Conservation (phyloP, 129 eudicot species). For the Flaveria sonorensis region DNA sequence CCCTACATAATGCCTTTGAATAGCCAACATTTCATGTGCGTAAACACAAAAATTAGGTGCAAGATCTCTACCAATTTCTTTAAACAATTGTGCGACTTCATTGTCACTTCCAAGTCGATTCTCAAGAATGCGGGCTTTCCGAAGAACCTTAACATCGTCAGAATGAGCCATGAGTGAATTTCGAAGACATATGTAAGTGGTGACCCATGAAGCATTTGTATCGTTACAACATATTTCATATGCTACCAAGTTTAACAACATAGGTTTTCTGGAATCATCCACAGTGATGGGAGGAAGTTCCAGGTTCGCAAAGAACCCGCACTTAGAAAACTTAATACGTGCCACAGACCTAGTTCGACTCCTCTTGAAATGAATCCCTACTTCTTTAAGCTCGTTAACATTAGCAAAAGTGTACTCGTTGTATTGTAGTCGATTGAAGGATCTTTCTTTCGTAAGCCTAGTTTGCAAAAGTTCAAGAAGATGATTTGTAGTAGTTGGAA, state of each 20-base stretch:
- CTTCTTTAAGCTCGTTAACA: conserved; percentile 31
- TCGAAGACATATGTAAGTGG: conserved; percentile 36
- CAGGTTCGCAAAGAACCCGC: conserved; percentile 11
- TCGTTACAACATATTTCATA: conserved; percentile 37
- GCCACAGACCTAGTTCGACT: conserved; percentile 14
- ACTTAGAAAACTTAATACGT: conserved; percentile 14
- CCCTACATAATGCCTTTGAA: too few species aligned
- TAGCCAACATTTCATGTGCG: too few species aligned
- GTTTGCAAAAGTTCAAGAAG: conserved; percentile 32
- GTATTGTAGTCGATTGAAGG: background rate
- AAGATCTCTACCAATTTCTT: conserved; percentile 6
- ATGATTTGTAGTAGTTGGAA: conserved; percentile 19
- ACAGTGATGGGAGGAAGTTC: conserved; percentile 32
- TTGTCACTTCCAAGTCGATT: conserved; percentile 28
- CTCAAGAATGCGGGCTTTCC: conserved; percentile 15
- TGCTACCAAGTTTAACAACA: conserved; percentile 43
- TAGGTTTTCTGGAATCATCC: conserved; percentile 29
- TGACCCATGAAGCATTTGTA: conserved; percentile 25
- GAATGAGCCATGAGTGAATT: conserved; percentile 35
- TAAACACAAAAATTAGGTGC: too few species aligned
- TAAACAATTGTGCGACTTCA: conserved; percentile 38
- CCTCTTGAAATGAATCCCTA: conserved; percentile 35
- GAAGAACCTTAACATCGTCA: conserved; percentile 35
- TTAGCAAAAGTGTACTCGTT: conserved; percentile 33
- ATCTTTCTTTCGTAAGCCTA: conserved; percentile 12